Evolutionary conservation across 2,329 filamentous ascomycete genomes (phyloP).

Genomic region (Colletotrichum australisinense): DNA sequence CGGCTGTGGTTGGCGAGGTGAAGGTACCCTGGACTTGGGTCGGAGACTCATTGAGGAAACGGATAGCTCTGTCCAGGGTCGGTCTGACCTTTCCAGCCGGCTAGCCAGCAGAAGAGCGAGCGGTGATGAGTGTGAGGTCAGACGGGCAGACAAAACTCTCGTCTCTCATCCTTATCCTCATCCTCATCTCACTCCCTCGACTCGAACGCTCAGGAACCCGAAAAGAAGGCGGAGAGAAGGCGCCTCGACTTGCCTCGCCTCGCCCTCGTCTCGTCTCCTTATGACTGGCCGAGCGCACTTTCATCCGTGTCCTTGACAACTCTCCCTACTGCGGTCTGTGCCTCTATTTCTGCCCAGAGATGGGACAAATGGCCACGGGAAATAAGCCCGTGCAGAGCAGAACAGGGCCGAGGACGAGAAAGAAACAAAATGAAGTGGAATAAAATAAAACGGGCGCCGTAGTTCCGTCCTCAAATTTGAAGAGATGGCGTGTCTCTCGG

Average conservation of each 20-base stretch:
- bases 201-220: not conserved
- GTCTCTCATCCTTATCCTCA: not conserved
- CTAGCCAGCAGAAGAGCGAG: not conserved
- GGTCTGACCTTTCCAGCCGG: not conserved
- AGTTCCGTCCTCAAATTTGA: not conserved
- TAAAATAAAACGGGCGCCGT: not conserved
- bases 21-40: not conserved
- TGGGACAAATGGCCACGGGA: not conserved
- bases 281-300: not conserved
- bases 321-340: not conserved
- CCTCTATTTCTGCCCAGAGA: not conserved
- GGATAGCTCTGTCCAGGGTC: not conserved
- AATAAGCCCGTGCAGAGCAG: not conserved
- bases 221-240: not conserved
- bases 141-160: not conserved
- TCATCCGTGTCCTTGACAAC: slow-evolving; percentile 1
- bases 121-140: not conserved
- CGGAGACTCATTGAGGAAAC: not conserved
- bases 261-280: not conserved
- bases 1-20: not conserved
- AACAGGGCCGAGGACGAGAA: not conserved
- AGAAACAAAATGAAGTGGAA: not conserved
- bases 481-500: not conserved
- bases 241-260: slow-evolving; percentile 10
- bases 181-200: not conserved